Percentiles rank a stretch among this genome's conserved stretches.
These are phyloP conservation scores for Blastobotrys indianensis DNA, from an alignment of 1,139 yeast species.

Conservation along the genomic window DNA sequence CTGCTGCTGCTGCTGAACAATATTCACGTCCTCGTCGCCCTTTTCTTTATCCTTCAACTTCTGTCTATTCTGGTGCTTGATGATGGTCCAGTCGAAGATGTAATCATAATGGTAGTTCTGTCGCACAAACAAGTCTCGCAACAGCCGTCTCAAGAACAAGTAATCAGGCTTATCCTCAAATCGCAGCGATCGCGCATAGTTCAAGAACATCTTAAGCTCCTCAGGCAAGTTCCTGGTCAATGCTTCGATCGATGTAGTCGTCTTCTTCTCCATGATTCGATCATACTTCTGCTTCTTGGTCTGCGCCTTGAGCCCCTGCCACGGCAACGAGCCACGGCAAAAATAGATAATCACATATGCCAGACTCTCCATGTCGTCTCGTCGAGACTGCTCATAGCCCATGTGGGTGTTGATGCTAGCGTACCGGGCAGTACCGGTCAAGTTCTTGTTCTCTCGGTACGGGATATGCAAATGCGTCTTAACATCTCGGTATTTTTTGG, in stretches of 20 bases:
- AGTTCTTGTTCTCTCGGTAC: slow-evolving; percentile 76
- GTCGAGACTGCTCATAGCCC: slow-evolving; percentile 93
- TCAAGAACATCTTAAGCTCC: slow-evolving; percentile 83
- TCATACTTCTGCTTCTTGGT: slow-evolving; percentile 96
- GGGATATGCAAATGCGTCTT: slow-evolving; percentile 94
- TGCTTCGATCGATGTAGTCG: slow-evolving; percentile 85
- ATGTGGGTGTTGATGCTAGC: slow-evolving; percentile 94
- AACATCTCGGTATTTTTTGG: slow-evolving; percentile 93
- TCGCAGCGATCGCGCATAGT: slow-evolving; percentile 81
- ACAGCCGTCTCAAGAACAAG: slow-evolving; percentile 77
- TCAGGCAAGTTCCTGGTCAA: slow-evolving; percentile 88
- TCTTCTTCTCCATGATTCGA: slow-evolving; percentile 92
- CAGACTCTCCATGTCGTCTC: slow-evolving; percentile 93
- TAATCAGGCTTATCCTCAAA: slow-evolving; percentile 98
- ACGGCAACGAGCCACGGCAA: slow-evolving; percentile 91
- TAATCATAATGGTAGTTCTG: slow-evolving; percentile 91
- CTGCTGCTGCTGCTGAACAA: slow-evolving; percentile 36
- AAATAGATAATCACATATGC: slow-evolving; percentile 95
- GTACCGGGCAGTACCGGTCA: slow-evolving; percentile 96
- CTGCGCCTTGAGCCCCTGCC: slow-evolving; percentile 98
- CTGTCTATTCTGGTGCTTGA: slow-evolving; percentile 51
- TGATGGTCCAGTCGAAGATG: slow-evolving; percentile 94
- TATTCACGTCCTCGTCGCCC: slow-evolving; percentile 34
- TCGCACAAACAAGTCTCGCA: slow-evolving; percentile 82
- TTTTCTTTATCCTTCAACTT: slow-evolving; percentile 4